These are phyloP conservation scores for Magnusiomyces suaveolens DNA, from an alignment of 1,139 yeast species.

Conservation along the genomic window DNA sequence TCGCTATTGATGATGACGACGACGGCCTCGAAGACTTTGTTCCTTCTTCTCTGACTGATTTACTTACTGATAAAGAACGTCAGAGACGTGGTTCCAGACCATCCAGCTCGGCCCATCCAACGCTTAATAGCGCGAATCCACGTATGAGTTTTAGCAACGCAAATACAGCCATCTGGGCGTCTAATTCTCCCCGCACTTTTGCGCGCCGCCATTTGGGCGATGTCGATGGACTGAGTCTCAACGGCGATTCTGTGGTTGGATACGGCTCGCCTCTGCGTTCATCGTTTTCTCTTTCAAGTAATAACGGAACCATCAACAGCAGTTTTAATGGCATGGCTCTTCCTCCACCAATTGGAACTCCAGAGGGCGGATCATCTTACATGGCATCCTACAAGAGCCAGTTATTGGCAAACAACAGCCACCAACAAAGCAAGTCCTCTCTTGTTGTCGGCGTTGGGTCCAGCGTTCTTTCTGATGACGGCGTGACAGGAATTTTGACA, in stretches of 20 bases:
- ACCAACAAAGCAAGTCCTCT: neutral
- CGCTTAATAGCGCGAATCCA: neutral
- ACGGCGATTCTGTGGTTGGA: constrained; percentile 6
- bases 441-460: neutral
- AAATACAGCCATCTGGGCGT: constrained; percentile 11
- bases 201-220: constrained; percentile 2
- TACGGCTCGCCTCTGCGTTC: constrained; percentile 10
- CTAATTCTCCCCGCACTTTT: constrained; percentile 11
- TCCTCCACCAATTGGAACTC: constrained; percentile 15
- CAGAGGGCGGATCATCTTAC: constrained; percentile 7
- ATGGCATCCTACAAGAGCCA: constrained; percentile 1
- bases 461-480: constrained; percentile 2
- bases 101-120: constrained; percentile 11
- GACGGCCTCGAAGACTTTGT: constrained; percentile 53
- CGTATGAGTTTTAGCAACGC: neutral
- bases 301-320: neutral
- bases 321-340: neutral
- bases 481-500: neutral
- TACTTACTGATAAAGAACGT: constrained; percentile 70
- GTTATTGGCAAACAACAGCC: neutral
- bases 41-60: constrained; percentile 63
- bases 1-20: constrained; percentile 25
- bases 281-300: constrained; percentile 7
- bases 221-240: constrained; percentile 4
- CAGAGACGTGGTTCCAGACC: constrained; percentile 55